Percentiles rank a stretch among this genome's conserved stretches.
Evolutionary conservation across 1,139 yeast species (phyloP).

Genomic region (Oligophagozyma castellii): DNA sequence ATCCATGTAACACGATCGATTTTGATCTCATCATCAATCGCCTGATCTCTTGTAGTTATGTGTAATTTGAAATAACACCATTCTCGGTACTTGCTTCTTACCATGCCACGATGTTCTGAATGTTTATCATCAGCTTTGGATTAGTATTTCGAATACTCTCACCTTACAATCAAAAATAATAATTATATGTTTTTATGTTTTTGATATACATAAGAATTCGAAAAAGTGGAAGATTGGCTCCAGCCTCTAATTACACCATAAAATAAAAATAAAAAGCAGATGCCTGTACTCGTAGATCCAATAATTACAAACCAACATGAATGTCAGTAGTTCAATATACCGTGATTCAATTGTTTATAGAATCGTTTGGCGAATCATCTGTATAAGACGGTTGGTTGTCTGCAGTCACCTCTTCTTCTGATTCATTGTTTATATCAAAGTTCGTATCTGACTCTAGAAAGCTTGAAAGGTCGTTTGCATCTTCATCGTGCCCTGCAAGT

Average conservation of each 20-base stretch:
- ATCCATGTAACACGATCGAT: slow-evolving; percentile 28
- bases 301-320: background rate
- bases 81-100: slow-evolving; percentile 7
- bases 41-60: slow-evolving; percentile 14
- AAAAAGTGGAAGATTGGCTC: too few relatives aligned
- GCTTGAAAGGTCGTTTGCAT: slow-evolving; percentile 23
- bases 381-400: slow-evolving; percentile 8
- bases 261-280: too few relatives aligned
- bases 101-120: too few relatives aligned
- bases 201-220: too few relatives aligned
- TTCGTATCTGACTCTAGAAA: slow-evolving; percentile 20
- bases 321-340: background rate
- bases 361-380: slow-evolving; percentile 4
- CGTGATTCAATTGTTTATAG: background rate
- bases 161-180: too few relatives aligned
- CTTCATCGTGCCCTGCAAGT: slow-evolving; percentile 25
- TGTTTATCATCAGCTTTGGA: too few relatives aligned
- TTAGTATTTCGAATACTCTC: too few relatives aligned
- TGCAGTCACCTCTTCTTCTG: slow-evolving; percentile 8
- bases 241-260: too few relatives aligned
- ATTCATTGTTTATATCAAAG: slow-evolving; percentile 22
- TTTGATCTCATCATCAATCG: slow-evolving; percentile 9
- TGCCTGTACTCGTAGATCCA: too few relatives aligned
- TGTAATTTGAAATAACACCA: slow-evolving; percentile 17
- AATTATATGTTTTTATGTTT: too few relatives aligned